Evolutionary conservation across 2,329 filamentous ascomycete genomes (phyloP).

Genomic region (Colletotrichum magnum): DNA sequence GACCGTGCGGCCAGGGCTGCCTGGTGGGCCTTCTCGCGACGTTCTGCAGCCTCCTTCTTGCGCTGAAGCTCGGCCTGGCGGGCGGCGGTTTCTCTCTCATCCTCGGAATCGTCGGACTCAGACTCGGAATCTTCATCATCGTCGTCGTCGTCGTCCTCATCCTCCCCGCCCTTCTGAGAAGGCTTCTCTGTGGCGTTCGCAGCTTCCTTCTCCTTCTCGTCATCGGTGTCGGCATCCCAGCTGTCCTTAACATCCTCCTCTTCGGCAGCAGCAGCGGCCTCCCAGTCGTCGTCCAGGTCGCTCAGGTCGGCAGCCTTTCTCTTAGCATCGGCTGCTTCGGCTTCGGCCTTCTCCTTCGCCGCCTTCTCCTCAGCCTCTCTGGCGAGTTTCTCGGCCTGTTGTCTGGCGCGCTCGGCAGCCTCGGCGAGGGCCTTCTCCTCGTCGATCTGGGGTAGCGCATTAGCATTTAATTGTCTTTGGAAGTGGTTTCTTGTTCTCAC

Average conservation of each 20-base stretch:
- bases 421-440: slow-evolving; percentile 85
- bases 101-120: slow-evolving; percentile 58
- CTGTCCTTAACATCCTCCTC: slow-evolving; percentile 89
- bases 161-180: slow-evolving; percentile 42
- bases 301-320: slow-evolving; percentile 69
- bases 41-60: slow-evolving; percentile 90
- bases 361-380: slow-evolving; percentile 75
- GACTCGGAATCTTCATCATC: slow-evolving; percentile 75
- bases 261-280: slow-evolving; percentile 82
- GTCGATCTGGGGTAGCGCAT: slow-evolving; percentile 65
- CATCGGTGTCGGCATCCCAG: slow-evolving; percentile 91
- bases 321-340: slow-evolving; percentile 67
- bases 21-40: slow-evolving; percentile 90
- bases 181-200: slow-evolving; percentile 46
- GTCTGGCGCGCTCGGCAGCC: slow-evolving; percentile 78
- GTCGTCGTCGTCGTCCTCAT: slow-evolving; percentile 64
- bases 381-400: slow-evolving; percentile 76
- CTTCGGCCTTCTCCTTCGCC: slow-evolving; percentile 68
- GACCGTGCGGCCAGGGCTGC: slow-evolving; percentile 92
- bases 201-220: slow-evolving; percentile 66
- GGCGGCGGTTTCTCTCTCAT: slow-evolving; percentile 82
- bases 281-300: slow-evolving; percentile 87
- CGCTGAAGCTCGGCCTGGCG: slow-evolving; percentile 80
- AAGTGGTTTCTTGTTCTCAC: slow-evolving; percentile 51
- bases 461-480: not conserved